phyloP scores from a whole-genome alignment of 169 alveolate genomes.

The Eimeria zaria region DNA sequence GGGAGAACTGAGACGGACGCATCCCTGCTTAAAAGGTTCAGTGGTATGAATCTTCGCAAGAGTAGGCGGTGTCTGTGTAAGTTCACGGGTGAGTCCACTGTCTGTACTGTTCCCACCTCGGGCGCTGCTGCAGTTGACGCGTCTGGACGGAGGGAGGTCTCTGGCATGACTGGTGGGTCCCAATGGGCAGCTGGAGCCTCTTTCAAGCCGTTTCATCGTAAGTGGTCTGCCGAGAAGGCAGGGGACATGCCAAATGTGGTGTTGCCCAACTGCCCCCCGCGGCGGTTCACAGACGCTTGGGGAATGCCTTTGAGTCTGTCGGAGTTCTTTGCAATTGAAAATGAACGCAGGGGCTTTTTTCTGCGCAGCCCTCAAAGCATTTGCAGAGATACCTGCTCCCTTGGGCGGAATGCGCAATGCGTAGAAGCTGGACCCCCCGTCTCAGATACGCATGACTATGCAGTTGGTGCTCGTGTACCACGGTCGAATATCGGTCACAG shows the following conservation, averaged over 20 bases:
- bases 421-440: not conserved
- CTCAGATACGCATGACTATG: not conserved
- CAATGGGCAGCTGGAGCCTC: not conserved
- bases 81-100: not conserved
- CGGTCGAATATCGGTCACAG: not conserved
- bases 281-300: slow-evolving; percentile 72
- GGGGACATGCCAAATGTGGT: not conserved
- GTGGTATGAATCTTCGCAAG: slow-evolving; percentile 17
- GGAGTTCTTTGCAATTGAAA: slow-evolving; percentile 58
- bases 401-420: not conserved
- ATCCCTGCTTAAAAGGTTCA: slow-evolving; percentile 9
- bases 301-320: slow-evolving; percentile 78
- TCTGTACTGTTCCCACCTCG: not conserved
- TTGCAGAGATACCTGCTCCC: not conserved
- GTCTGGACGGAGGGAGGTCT: not conserved
- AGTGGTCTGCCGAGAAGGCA: slow-evolving; percentile 32
- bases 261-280: slow-evolving; percentile 30
- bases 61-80: not conserved
- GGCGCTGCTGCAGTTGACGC: not conserved
- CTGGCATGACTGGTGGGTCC: not conserved
- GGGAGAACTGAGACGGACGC: slow-evolving; percentile 15
- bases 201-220: not conserved
- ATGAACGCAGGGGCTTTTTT: slow-evolving; percentile 65
- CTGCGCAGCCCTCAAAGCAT: not conserved
- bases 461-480: not conserved